Evolutionary conservation across 1,139 yeast genomes (phyloP).

Genomic region (Petasospora fabianii): DNA sequence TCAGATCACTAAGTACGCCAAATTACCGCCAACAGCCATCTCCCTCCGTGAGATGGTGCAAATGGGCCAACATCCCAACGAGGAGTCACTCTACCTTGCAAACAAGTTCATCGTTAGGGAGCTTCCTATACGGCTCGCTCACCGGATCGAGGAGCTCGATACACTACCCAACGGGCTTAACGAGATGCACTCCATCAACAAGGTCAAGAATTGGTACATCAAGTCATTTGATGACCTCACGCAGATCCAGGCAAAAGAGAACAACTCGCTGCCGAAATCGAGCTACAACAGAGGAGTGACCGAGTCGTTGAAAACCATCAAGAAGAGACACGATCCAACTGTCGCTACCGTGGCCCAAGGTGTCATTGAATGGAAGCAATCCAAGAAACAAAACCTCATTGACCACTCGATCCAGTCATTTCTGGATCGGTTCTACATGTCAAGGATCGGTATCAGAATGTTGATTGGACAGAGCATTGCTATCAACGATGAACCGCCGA

Average conservation of each 20-base stretch:
- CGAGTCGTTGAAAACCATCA: slow-evolving; percentile 65
- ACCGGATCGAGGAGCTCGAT: slow-evolving; percentile 81
- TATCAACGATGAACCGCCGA: slow-evolving; percentile 60
- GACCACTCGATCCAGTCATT: slow-evolving; percentile 72
- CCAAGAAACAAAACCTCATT: slow-evolving; percentile 45
- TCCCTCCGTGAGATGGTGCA: slow-evolving; percentile 90
- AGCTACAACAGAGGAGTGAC: slow-evolving; percentile 68
- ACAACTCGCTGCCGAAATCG: slow-evolving; percentile 28
- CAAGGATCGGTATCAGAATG: slow-evolving; percentile 86
- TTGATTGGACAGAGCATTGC: slow-evolving; percentile 87
- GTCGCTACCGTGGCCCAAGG: slow-evolving; percentile 94
- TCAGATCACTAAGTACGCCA: slow-evolving; percentile 55
- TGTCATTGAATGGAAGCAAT: slow-evolving; percentile 79
- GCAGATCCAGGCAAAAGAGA: slow-evolving; percentile 27
- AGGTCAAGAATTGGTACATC: slow-evolving; percentile 87
- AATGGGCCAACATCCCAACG: slow-evolving; percentile 75
- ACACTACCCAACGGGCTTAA: slow-evolving; percentile 72
- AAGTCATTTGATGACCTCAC: slow-evolving; percentile 85
- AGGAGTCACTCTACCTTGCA: slow-evolving; percentile 78
- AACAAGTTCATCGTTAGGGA: slow-evolving; percentile 85
- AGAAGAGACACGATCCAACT: slow-evolving; percentile 86
- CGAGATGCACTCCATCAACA: slow-evolving; percentile 68
- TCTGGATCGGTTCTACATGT: slow-evolving; percentile 80
- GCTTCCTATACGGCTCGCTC: slow-evolving; percentile 81
- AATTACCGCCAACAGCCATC: slow-evolving; percentile 78